Evolutionary conservation across 441 rosid genomes (phyloP).

Genomic region (California macrophylla): DNA sequence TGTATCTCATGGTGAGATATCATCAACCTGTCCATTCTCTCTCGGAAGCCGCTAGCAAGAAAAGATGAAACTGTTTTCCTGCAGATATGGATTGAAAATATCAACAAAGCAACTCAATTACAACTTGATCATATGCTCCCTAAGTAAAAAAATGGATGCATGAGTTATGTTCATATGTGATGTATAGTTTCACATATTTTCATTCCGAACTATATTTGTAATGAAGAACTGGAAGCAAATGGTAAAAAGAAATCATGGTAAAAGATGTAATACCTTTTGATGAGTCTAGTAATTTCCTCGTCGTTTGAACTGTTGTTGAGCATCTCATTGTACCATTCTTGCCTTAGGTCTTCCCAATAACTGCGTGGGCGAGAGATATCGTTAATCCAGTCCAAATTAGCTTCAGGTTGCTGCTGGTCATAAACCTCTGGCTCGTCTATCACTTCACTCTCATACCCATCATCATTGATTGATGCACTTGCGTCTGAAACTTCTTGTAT

Average conservation of each 20-base stretch:
- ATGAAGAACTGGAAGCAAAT: not conserved
- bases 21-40: slow-evolving; percentile 56
- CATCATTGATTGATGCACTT: not conserved
- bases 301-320: slow-evolving; percentile 38
- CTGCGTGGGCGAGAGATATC: slow-evolving; percentile 74
- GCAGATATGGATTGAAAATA: slow-evolving; percentile 10
- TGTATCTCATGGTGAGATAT: slow-evolving; percentile 34
- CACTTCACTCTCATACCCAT: slow-evolving; percentile 9
- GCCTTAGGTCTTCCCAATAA: slow-evolving; percentile 72
- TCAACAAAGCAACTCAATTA: not conserved
- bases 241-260: not conserved
- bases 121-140: not conserved
- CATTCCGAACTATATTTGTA: not conserved
- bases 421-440: slow-evolving; percentile 7
- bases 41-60: slow-evolving; percentile 51
- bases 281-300: slow-evolving; percentile 46
- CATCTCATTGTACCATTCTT: slow-evolving; percentile 61
- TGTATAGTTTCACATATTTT: no score
- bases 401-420: slow-evolving; percentile 11
- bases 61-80: slow-evolving; percentile 73
- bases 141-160: not conserved
- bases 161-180: not conserved
- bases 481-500: slow-evolving; percentile 17
- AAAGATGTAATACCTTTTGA: slow-evolving; percentile 49
- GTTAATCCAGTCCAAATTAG: slow-evolving; percentile 48